phyloP scores from a whole-genome alignment of 176 grass and related monocot species.

The Lolium rigidum region DNA sequence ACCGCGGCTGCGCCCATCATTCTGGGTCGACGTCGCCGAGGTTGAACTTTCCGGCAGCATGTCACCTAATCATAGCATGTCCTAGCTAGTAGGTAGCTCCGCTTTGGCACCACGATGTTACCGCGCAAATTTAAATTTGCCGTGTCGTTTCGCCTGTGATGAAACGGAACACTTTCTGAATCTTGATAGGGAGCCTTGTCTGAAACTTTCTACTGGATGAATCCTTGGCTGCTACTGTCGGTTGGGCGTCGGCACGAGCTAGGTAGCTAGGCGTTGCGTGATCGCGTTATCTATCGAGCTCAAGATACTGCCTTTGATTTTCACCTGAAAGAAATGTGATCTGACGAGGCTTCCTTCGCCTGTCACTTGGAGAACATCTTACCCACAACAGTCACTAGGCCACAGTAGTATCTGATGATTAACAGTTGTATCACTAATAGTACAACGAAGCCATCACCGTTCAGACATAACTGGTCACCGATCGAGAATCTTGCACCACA shows the following conservation, averaged over 20 bases:
- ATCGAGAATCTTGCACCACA: slow-evolving; percentile 33
- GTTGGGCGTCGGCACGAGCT: slow-evolving; percentile 29
- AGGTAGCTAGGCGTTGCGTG: slow-evolving; percentile 40
- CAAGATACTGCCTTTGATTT: neutral
- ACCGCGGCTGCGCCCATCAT: neutral
- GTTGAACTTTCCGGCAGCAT: slow-evolving; percentile 23
- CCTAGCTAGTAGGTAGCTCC: neutral
- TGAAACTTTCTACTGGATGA: slow-evolving; percentile 23
- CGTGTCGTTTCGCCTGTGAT: neutral
- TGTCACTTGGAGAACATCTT: slow-evolving; percentile 4
- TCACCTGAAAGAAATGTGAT: slow-evolving; percentile 34
- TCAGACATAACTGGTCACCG: too few relatives aligned
- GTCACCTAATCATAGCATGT: neutral
- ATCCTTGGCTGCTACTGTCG: slow-evolving; percentile 34
- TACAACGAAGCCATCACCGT: slow-evolving; percentile 6
- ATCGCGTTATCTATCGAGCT: slow-evolving; percentile 6
- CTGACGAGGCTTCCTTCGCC: neutral
- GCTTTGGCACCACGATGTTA: neutral
- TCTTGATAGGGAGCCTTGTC: slow-evolving; percentile 8
- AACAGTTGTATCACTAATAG: too few relatives aligned
- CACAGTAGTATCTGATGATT: too few relatives aligned
- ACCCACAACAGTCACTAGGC: neutral
- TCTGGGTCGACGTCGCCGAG: neutral
- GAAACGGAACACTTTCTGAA: neutral
- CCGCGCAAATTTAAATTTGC: neutral